These are phyloP conservation scores for Datisca glomerata DNA, from an alignment of 306 rosid genomes.

Conservation along the genomic window DNA sequence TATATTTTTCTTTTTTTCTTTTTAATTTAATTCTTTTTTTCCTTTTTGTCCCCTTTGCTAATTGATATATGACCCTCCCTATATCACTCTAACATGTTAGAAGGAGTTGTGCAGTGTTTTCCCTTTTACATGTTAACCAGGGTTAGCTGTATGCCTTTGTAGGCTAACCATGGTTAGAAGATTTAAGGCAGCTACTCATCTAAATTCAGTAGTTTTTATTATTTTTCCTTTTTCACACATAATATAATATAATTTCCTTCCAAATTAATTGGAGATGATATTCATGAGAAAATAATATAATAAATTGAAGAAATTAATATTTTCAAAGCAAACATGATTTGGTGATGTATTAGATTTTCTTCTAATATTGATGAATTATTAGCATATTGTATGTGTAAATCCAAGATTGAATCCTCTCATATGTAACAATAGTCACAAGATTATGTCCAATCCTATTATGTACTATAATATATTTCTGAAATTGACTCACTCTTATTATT, in stretches of 20 bases:
- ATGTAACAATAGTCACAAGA: too few relatives aligned
- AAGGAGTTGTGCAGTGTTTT: background rate
- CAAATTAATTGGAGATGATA: too few relatives aligned
- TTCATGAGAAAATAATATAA: too few relatives aligned
- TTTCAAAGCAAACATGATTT: too few relatives aligned
- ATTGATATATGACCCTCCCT: background rate
- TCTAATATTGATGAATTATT: too few relatives aligned
- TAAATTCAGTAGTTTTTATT: background rate
- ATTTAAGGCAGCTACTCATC: background rate
- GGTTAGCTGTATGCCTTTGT: constrained; percentile 9
- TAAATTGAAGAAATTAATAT: too few relatives aligned
- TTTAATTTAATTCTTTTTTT: background rate
- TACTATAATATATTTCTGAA: too few relatives aligned
- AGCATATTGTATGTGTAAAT: too few relatives aligned
- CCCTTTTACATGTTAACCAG: constrained; percentile 17
- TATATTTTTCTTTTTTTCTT: background rate
- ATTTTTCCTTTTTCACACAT: background rate
- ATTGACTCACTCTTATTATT: too few relatives aligned
- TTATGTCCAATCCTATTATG: too few relatives aligned
- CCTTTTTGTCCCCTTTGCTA: background rate
- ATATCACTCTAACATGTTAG: background rate
- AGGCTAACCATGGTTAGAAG: constrained; percentile 16
- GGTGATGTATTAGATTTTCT: too few relatives aligned
- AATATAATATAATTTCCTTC: background rate
- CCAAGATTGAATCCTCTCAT: too few relatives aligned